Conservation (phyloP, 2,329 filamentous ascomycete genomes). For the Nothophaeocryptopus gaeumannii region DNA sequence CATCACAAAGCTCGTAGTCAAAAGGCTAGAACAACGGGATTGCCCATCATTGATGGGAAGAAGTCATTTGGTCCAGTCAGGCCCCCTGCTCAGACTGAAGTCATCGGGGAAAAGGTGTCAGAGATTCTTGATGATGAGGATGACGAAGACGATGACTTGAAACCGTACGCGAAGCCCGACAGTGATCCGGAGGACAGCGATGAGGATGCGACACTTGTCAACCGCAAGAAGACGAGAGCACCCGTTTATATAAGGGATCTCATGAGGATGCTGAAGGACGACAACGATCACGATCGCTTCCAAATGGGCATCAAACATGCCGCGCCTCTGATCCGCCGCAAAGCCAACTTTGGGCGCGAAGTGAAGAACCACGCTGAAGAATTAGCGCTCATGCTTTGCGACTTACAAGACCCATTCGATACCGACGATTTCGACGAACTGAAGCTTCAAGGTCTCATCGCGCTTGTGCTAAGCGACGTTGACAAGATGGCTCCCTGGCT, state of each 20-base stretch:
- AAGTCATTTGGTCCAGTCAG: slow-evolving; percentile 31
- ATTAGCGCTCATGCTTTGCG: slow-evolving; percentile 71
- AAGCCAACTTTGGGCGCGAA: slow-evolving; percentile 83
- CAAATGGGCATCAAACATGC: slow-evolving; percentile 75
- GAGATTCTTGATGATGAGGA: slow-evolving; percentile 39
- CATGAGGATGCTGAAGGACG: slow-evolving; percentile 72
- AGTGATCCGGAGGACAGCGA: slow-evolving; percentile 89
- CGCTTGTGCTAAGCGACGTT: slow-evolving; percentile 73
- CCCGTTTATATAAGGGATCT: slow-evolving; percentile 91
- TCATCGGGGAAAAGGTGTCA: slow-evolving; percentile 33
- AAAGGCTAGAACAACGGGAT: slow-evolving; percentile 1
- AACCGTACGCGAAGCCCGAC: slow-evolving; percentile 79
- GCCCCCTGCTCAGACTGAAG: slow-evolving; percentile 30
- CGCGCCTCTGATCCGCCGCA: slow-evolving; percentile 77
- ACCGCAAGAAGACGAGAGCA: slow-evolving; percentile 74
- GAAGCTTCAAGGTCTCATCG: slow-evolving; percentile 76
- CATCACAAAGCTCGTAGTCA: background rate
- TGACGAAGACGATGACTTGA: slow-evolving; percentile 62
- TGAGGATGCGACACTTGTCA: slow-evolving; percentile 83
- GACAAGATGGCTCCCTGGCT: slow-evolving; percentile 79
- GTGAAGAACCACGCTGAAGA: slow-evolving; percentile 80
- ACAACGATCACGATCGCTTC: slow-evolving; percentile 80
- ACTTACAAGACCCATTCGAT: slow-evolving; percentile 81
- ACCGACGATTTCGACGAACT: slow-evolving; percentile 73
- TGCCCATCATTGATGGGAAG: slow-evolving; percentile 30